Percentiles rank a stretch among this genome's conserved stretches.
Evolutionary conservation across 2,329 filamentous ascomycete genomes (phyloP).

Genomic region (Fusarium falciforme): DNA sequence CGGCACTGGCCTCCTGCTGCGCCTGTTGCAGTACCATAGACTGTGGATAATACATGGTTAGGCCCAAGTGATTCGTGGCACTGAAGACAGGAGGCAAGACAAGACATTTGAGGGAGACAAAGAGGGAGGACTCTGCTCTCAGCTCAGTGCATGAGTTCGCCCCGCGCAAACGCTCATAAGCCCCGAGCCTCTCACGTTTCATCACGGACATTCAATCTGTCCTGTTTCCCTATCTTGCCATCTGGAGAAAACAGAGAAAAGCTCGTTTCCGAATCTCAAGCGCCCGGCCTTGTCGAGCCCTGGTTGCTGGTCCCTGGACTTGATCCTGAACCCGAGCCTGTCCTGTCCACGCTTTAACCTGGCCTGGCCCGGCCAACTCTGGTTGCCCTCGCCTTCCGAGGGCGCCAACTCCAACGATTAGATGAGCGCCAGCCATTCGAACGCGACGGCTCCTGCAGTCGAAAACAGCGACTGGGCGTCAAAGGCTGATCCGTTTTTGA

Average conservation of each 20-base stretch:
- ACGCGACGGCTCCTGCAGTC: constrained; percentile 41
- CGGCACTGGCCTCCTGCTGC: constrained; percentile 12
- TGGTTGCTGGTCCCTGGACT: constrained; percentile 21
- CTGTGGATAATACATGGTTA: constrained; percentile 28
- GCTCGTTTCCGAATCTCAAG: constrained; percentile 22
- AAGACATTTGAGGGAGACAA: constrained; percentile 33
- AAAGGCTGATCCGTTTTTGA: constrained; percentile 25
- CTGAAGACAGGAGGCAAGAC: constrained; percentile 24
- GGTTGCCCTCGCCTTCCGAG: constrained; percentile 25
- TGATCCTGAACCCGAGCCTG: constrained; percentile 18
- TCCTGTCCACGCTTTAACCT: constrained; percentile 23
- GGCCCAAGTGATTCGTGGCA: constrained; percentile 36
- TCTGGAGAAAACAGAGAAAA: background rate
- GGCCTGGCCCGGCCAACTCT: constrained; percentile 29
- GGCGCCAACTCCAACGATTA: constrained; percentile 38
- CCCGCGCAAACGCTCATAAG: constrained; percentile 21
- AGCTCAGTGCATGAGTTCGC: constrained; percentile 24
- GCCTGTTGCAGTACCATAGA: constrained; percentile 26
- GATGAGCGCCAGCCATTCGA: constrained; percentile 38
- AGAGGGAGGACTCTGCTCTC: constrained; percentile 16
- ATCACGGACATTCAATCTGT: constrained; percentile 31
- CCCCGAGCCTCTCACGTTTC: constrained; percentile 13
- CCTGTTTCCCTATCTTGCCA: constrained; percentile 19
- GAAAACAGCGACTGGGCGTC: constrained; percentile 22
- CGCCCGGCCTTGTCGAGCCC: constrained; percentile 22